Evolutionary conservation across 2,329 filamentous ascomycete genomes (phyloP).

Genomic region (Fusarium neocosmosporiellum): DNA sequence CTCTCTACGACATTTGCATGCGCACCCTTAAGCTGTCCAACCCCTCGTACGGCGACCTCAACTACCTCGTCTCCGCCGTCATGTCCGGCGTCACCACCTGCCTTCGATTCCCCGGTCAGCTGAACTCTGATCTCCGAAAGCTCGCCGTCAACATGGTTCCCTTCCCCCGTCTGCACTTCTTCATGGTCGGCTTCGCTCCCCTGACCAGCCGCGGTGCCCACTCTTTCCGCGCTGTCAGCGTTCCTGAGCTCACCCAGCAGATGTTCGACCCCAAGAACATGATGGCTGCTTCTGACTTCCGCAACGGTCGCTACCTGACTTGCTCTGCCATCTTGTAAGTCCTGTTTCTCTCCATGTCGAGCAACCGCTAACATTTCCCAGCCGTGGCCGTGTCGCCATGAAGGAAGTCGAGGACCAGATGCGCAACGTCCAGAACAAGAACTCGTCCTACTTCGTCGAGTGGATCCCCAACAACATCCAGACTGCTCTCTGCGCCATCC

Average conservation of each 20-base stretch:
- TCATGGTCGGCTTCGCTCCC: constrained; percentile 99
- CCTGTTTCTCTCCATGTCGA: background rate
- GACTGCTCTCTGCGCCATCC: constrained; percentile 98
- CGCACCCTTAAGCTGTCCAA: constrained; percentile 98
- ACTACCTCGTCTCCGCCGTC: constrained; percentile 99
- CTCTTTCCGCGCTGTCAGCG: constrained; percentile 97
- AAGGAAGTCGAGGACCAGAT: constrained; percentile 99
- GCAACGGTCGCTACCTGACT: constrained; percentile 98
- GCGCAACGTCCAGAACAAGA: constrained; percentile 99
- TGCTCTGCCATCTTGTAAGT: constrained; percentile 97
- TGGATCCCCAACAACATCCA: constrained; percentile 99
- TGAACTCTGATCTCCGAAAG: constrained; percentile 99
- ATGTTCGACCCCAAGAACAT: constrained; percentile 99
- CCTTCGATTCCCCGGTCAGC: constrained; percentile 98
- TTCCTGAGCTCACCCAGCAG: constrained; percentile 98
- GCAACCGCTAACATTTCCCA: constrained; percentile 46
- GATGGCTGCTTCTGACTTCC: constrained; percentile 99
- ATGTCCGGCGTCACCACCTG: constrained; percentile 99
- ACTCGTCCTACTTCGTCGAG: constrained; percentile 99
- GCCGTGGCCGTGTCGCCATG: constrained; percentile 99
- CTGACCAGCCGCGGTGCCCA: constrained; percentile 87
- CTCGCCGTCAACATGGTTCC: constrained; percentile 99
- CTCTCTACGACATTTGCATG: constrained; percentile 99
- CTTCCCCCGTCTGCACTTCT: constrained; percentile 99
- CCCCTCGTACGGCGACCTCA: constrained; percentile 98